Conservation (phyloP, 305 asterid species). For the Solanum chacoense region DNA sequence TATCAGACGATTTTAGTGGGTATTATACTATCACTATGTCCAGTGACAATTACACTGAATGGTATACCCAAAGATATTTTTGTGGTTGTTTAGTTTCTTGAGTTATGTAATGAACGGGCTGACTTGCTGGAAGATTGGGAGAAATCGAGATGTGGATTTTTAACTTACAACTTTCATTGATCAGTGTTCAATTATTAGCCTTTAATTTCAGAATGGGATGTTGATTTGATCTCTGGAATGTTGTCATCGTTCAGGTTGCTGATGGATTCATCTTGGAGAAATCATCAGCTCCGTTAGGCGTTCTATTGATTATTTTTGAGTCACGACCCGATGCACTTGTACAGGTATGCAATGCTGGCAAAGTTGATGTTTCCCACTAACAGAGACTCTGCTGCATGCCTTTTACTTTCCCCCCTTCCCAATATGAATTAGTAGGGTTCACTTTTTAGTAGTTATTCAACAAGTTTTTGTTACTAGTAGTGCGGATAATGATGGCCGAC, state of each 20-base stretch:
- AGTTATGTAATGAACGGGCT: not conserved
- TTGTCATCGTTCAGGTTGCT: conserved; percentile 46
- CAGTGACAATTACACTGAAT: not conserved
- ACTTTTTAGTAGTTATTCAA: not conserved
- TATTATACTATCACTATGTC: not conserved
- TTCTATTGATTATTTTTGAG: conserved; percentile 85
- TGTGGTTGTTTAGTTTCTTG: not conserved
- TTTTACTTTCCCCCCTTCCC: not conserved
- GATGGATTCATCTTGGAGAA: conserved; percentile 84
- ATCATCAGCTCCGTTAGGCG: conserved; percentile 83
- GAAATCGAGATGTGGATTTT: not conserved
- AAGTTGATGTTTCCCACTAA: not conserved
- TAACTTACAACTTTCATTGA: not conserved
- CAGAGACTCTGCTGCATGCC: conserved; percentile 2
- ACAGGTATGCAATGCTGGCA: conserved; percentile 41
- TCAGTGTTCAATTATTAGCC: not conserved
- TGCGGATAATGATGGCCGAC: not conserved
- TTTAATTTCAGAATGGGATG: not conserved
- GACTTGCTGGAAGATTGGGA: not conserved
- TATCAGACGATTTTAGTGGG: not conserved
- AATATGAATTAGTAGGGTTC: not conserved
- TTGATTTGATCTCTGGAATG: conserved; percentile 1
- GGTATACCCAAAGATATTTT: not conserved
- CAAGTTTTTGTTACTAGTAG: not conserved
- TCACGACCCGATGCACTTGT: conserved; percentile 97